Evolutionary conservation across 441 rosid species (phyloP), one percentile per base, ranked within the genome.

Genomic region (Syzygium syzygioides): DNA sequence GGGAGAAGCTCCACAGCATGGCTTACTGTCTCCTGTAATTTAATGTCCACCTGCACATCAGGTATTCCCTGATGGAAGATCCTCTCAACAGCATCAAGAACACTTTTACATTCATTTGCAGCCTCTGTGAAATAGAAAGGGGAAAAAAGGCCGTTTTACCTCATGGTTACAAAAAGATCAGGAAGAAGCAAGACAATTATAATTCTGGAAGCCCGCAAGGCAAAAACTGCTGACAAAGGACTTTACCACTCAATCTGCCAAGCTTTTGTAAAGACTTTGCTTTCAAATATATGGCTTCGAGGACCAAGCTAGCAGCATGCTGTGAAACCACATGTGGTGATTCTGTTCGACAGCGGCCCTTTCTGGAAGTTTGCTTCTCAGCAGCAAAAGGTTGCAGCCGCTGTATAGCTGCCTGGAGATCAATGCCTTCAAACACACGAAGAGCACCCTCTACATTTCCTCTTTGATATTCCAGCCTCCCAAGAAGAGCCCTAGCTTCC

Each of bases 401-500:
- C 57, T 94, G 95, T 88, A 95, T 95, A n/a, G 98, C 98, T 86
- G 97, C 95, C 86, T 95, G 97, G 85, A 97, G 97, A 92, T 96
- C 99, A 91, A 97, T 96, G 90, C 99, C 99, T 89, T 97, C 98
- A 88, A 96, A 95, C 86, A 96, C 97, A 89, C 93, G 98, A 89
- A 97, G 97, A n/a, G 99, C 99, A 34, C 96, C 97, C 92, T 97
- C 98, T 41, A 97, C 87, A 89, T 97, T 96, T 87, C 99, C 99
- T 95, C 99, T 94, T 91, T 97, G 99, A 90, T 97, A 97, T 64
- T 97, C 98, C 90, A 97, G 89, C 92, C 95, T 96, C 87, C 99
- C 99, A 90, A 97, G 96, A 91, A 97, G 97, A 86, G 99, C 98
- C 92, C 98, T 96, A 55, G 99, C 99, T 94, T 97, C 99, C 98